Base-by-base conservation (phyloP, 2,329 filamentous ascomycete species). In the Calonectria honghensis region DNA sequence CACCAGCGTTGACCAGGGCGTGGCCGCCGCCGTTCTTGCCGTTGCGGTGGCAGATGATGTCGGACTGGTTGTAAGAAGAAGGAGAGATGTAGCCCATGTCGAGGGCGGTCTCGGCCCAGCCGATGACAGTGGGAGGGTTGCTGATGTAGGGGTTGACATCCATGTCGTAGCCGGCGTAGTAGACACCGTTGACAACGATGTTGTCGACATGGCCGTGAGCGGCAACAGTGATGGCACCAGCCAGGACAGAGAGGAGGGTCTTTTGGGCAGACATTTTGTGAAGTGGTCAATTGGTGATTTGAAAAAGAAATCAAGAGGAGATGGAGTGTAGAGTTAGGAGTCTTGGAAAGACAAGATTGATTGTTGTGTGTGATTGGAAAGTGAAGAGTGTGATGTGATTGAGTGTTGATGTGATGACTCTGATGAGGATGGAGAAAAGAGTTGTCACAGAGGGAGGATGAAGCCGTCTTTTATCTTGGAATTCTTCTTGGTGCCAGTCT, bases 11-110 rank as follows among this genome's bases (percentile, higher is more conserved):
- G 45, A 88, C 85, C 27, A 79, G 80, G 67, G 85, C 86, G 70
- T 84, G 82, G 71, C 83, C 81, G 72, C 83, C 79, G 16, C 84
- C 88, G 41, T 87, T 84, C 31, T 79, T 83, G 20, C 85, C 83
- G 72, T 80, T 83, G 74, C 82, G 84, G 85, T 89, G 87, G 83
- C 88, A 90, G 82, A 86, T 86, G 76, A 90, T 89, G 73, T 89
- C 88, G 61, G 82, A 59, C n/a, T 79, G 81, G 69, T 77, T 79
- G 77, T 85, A 88, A 71, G 82, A 82, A 68, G 85, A 79, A 57
- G 86, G 85, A 52, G 82, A 86, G 31, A 91, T 87, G 81, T 89
- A 90, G 77, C 90, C 89, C 82, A 89, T 88, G 80, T 88, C 88
- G 63, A 86, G 85, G 75, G 87, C 84, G 51, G 83, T 76, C 14